Evolutionary conservation across 1,139 yeast genomes (phyloP).

Genomic region (Yamadazyma friedrichii): DNA sequence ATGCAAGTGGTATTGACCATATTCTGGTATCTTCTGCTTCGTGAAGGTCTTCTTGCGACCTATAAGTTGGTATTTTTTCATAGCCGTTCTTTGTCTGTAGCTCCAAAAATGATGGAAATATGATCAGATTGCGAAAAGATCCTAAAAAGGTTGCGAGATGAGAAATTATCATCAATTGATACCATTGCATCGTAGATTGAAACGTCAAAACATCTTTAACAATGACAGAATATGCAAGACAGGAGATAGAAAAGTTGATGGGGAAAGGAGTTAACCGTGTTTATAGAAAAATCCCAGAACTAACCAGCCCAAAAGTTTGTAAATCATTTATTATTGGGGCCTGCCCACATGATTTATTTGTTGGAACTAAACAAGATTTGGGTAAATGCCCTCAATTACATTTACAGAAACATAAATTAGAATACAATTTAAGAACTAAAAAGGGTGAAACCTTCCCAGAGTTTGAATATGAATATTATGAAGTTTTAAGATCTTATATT

Average conservation of each 20-base stretch:
- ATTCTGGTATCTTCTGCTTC: constrained; percentile 15
- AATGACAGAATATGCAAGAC: constrained; percentile 72
- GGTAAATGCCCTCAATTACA: constrained; percentile 83
- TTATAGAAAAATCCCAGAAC: constrained; percentile 31
- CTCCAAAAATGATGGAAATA: background rate
- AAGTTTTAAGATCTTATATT: constrained; percentile 53
- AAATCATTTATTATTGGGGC: constrained; percentile 78
- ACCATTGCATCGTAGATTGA: background rate
- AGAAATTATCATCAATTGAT: background rate
- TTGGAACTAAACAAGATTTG: constrained; percentile 78
- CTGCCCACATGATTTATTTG: constrained; percentile 86
- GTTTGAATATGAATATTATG: constrained; percentile 67
- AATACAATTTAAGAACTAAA: constrained; percentile 61
- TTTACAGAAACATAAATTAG: constrained; percentile 69
- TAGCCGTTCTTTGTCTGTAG: constrained; percentile 3
- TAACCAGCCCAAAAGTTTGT: constrained; percentile 71
- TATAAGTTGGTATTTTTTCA: constrained; percentile 37
- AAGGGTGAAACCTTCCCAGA: constrained; percentile 61
- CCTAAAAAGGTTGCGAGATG: too few species aligned
- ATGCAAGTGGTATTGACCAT: constrained; percentile 30
- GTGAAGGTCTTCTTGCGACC: constrained; percentile 31
- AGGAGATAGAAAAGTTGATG: constrained; percentile 78
- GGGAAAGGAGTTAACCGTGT: constrained; percentile 35
- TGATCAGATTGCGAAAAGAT: background rate
- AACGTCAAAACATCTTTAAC: too few species aligned